phyloP scores from a whole-genome alignment of 2,329 filamentous ascomycete species.

The Diaporthe ilicicola region DNA sequence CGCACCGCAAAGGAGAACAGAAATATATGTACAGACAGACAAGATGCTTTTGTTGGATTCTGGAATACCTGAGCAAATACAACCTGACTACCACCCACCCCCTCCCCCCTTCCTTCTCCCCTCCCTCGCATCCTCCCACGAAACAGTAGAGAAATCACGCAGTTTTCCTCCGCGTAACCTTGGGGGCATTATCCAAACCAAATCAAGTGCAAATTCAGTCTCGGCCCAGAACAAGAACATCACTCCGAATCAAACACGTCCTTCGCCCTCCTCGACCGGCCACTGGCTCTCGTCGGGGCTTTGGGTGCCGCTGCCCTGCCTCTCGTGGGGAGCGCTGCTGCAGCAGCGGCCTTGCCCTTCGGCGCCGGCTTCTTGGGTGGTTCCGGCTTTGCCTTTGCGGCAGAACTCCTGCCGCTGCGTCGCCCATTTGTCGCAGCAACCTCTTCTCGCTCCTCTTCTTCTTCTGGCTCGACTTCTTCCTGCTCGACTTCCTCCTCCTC shows the following conservation, averaged over 20 bases:
- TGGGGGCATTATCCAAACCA: slow-evolving; percentile 1
- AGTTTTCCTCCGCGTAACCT: background rate
- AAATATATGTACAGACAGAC: background rate
- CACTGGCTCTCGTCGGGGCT: slow-evolving; percentile 10
- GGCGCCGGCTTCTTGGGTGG: slow-evolving; percentile 28
- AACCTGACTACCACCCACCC: background rate
- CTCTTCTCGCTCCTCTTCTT: slow-evolving; percentile 21
- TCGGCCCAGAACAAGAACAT: background rate
- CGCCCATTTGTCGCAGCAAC: slow-evolving; percentile 32
- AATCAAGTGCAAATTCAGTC: slow-evolving; percentile 12
- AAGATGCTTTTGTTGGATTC: slow-evolving; percentile 6
- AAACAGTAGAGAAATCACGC: background rate
- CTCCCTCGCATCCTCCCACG: too few species aligned
- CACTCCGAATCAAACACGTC: slow-evolving; percentile 26
- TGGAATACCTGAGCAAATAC: background rate
- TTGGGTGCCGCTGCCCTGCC: slow-evolving; percentile 12
- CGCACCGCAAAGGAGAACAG: background rate
- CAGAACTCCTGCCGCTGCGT: slow-evolving; percentile 29
- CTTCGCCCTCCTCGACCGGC: slow-evolving; percentile 31
- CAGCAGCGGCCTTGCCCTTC: slow-evolving; percentile 27
- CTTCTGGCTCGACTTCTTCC: slow-evolving; percentile 19
- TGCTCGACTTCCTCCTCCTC: slow-evolving; percentile 18
- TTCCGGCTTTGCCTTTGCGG: slow-evolving; percentile 29
- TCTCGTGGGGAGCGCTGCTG: slow-evolving; percentile 22
- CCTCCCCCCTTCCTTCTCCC: background rate